Conservation (phyloP, 2,329 filamentous ascomycete genomes). For the Myriosclerotinia curreyana region DNA sequence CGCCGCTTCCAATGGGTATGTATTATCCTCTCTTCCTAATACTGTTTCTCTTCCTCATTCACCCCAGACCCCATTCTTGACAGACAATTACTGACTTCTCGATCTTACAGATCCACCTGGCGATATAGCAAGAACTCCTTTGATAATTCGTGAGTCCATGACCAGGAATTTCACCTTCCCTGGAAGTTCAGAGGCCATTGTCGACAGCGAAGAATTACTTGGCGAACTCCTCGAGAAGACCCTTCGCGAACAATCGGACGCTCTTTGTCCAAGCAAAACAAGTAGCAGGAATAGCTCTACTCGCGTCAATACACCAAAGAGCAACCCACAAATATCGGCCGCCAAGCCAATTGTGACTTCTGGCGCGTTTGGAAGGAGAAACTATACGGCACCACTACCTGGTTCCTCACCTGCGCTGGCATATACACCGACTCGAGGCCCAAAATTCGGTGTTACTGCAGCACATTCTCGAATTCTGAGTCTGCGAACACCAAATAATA, state of each 20-base stretch:
- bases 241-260: constrained; percentile 31
- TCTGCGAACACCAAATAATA: constrained; percentile 8
- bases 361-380: background rate
- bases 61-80: background rate
- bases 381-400: background rate
- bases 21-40: background rate
- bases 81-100: background rate
- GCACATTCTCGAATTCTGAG: constrained; percentile 16
- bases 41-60: background rate
- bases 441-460: constrained; percentile 2
- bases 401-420: background rate
- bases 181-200: constrained; percentile 1
- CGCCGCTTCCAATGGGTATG: constrained; percentile 15
- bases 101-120: constrained; percentile 6
- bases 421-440: constrained; percentile 16
- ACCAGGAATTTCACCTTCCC: constrained; percentile 7
- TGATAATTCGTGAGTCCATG: constrained; percentile 13
- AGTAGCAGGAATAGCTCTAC: constrained; percentile 13
- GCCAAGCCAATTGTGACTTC: constrained; percentile 4
- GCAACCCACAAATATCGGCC: constrained; percentile 1
- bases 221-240: constrained; percentile 32
- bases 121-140: background rate
- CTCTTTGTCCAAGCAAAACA: constrained; percentile 26
- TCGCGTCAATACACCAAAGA: constrained; percentile 13
- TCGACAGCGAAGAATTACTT: constrained; percentile 25